Percentiles rank a stretch among this genome's conserved stretches.
phyloP scores from a whole-genome alignment of 2,329 filamentous ascomycete genomes.

The Trichoderma sp. region DNA sequence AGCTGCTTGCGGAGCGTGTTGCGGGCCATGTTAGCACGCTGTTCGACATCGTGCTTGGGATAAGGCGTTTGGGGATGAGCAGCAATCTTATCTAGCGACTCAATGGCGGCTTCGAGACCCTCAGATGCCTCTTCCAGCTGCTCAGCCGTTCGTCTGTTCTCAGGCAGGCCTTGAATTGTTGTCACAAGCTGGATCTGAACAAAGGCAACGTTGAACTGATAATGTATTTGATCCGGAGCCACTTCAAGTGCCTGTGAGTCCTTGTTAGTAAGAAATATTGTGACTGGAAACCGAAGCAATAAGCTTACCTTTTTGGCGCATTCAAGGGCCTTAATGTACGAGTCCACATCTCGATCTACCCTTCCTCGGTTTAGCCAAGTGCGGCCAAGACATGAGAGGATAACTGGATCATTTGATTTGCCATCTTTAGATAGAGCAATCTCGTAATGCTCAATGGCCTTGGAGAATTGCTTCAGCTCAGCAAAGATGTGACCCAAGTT shows the following conservation, averaged over 20 bases:
- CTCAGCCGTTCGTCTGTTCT: slow-evolving; percentile 71
- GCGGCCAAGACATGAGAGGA: slow-evolving; percentile 81
- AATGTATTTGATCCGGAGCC: slow-evolving; percentile 80
- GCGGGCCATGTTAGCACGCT: slow-evolving; percentile 93
- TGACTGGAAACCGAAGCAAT: background rate
- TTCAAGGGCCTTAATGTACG: slow-evolving; percentile 55
- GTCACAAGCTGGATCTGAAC: slow-evolving; percentile 93
- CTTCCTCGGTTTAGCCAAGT: slow-evolving; percentile 83
- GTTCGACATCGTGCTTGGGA: slow-evolving; percentile 84
- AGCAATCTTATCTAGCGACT: slow-evolving; percentile 63
- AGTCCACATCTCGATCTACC: slow-evolving; percentile 54
- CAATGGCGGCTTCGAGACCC: slow-evolving; percentile 84
- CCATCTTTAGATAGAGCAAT: slow-evolving; percentile 75
- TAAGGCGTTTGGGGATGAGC: slow-evolving; percentile 72
- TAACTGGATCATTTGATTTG: slow-evolving; percentile 68
- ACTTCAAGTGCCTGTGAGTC: slow-evolving; percentile 63
- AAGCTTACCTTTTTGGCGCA: slow-evolving; percentile 61
- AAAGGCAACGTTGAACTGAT: slow-evolving; percentile 97
- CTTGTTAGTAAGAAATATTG: background rate
- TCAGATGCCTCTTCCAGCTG: slow-evolving; percentile 78
- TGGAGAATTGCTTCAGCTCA: slow-evolving; percentile 83
- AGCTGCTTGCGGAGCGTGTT: slow-evolving; percentile 94
- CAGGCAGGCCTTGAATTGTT: slow-evolving; percentile 69
- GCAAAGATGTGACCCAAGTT: slow-evolving; percentile 93
- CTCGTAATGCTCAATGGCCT: slow-evolving; percentile 95